Base-by-base conservation (phyloP, 805 yeast species). In the Candida arabinofermentans region DNA sequence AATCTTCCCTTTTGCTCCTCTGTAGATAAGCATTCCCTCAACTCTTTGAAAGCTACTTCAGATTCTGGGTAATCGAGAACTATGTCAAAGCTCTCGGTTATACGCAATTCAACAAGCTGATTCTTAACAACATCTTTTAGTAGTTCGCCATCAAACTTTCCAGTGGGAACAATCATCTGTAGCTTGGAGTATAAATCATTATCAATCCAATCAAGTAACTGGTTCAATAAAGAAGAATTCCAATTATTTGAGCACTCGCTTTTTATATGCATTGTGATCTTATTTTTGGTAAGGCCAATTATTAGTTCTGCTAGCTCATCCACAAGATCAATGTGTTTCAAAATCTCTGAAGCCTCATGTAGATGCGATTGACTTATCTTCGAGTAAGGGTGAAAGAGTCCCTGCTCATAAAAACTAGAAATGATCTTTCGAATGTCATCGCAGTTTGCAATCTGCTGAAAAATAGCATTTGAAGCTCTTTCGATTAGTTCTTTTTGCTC, bases 51-150 rank as follows among this genome's bases (percentile, higher is more conserved):
- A 0, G 86, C 81, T 4, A 68, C 61, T 9, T 55, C 53, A 1
- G 86, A 72, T 3, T 55, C 47, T 0, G 91, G 90, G 46, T 62
- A 82, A 27, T 65, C 62, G 1, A 65, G 47, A 0, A 85, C 75
- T 21, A 86, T 72, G 23, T 75, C 77, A 53, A 71, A 83, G 8
- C 83, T 72, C 52, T 86, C 88, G 1, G 54, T 47, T 1, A 72
- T 75, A 43, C 93, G 64, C 31, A 81, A 61, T n/a, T 67, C 36
- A 3, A 56, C 53, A 18, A 65, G 44, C 36, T 57, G 56, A 32
- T 43, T 41, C 35, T 51, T 56, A 3, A 54, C 47, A 3, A 57
- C 37, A 12, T 45, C 40, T 8, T 50, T 38, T 7, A 63, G 37
- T 32, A 47, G 49, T 0, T 48, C 51, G 8, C 37, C 12, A 13